Evolutionary conservation across 805 yeast genomes (phyloP).

Genomic region (Starmerella sirachaensis): DNA sequence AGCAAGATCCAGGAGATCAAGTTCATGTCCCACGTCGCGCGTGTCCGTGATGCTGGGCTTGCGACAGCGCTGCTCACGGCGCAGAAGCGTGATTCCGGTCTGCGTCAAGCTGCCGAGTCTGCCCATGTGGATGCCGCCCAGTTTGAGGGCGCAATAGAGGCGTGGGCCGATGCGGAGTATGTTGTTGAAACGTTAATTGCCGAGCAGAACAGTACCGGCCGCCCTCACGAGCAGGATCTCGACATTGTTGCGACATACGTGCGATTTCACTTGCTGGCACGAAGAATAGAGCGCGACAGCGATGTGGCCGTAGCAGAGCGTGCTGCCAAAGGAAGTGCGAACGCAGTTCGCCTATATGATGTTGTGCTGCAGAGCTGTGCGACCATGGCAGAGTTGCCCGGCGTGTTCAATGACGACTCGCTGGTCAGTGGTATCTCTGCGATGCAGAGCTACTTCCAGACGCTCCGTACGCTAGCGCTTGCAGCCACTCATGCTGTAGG

Average conservation of each 20-base stretch:
- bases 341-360: constrained; percentile 39
- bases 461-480: constrained; percentile 18
- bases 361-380: constrained; percentile 41
- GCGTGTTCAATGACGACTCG: constrained; percentile 77
- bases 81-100: constrained; percentile 18
- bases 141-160: constrained; percentile 26
- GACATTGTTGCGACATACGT: constrained; percentile 68
- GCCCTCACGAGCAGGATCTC: constrained; percentile 50
- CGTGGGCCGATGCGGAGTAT: constrained; percentile 13
- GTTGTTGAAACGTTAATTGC: constrained; percentile 25
- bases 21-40: constrained; percentile 54
- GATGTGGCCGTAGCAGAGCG: constrained; percentile 27
- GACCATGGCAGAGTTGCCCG: constrained; percentile 70
- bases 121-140: not conserved
- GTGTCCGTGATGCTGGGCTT: constrained; percentile 56
- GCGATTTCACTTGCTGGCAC: constrained; percentile 51
- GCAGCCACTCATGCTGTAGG: constrained; percentile 7
- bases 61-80: constrained; percentile 35
- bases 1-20: constrained; percentile 29
- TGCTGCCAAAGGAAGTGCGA: not conserved
- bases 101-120: constrained; percentile 10
- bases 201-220: constrained; percentile 28
- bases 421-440: constrained; percentile 43
- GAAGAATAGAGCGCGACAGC: constrained; percentile 63
- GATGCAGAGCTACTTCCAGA: constrained; percentile 38